Evolutionary conservation across 352 stramenopile genomes (phyloP).

Genomic region (Elongisporangium anandrum): DNA sequence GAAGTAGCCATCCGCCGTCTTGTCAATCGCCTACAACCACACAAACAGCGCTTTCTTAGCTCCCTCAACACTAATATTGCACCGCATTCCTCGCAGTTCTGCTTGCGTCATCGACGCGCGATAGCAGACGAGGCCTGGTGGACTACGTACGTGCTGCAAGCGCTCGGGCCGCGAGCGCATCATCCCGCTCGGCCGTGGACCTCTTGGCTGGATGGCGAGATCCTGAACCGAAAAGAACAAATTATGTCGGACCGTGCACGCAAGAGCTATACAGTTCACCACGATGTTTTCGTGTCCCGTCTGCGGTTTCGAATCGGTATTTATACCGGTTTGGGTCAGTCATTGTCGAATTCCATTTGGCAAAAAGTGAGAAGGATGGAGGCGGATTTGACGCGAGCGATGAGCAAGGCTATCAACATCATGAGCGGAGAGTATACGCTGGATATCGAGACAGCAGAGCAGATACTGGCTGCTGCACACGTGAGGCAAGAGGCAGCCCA

Average conservation of each 20-base stretch:
- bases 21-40: constrained; percentile 37
- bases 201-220: neutral
- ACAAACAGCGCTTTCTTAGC: neutral
- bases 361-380: too few species aligned
- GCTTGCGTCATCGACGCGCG: neutral
- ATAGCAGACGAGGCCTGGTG: neutral
- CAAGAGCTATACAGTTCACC: neutral
- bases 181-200: neutral
- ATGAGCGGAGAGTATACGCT: too few species aligned
- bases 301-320: too few species aligned
- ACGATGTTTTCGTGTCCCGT: too few species aligned
- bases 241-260: neutral
- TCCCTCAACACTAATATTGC: too few species aligned
- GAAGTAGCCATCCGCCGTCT: constrained; percentile 58
- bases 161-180: neutral
- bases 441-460: too few species aligned
- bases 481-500: too few species aligned
- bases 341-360: too few species aligned
- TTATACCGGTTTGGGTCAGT: too few species aligned
- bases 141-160: neutral
- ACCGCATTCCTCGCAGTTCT: neutral
- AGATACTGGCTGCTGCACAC: too few species aligned
- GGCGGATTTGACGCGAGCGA: too few species aligned
- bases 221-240: neutral
- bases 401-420: too few species aligned